These are phyloP conservation scores for Myrica gale DNA, from an alignment of 306 rosid species.

Conservation along the genomic window DNA sequence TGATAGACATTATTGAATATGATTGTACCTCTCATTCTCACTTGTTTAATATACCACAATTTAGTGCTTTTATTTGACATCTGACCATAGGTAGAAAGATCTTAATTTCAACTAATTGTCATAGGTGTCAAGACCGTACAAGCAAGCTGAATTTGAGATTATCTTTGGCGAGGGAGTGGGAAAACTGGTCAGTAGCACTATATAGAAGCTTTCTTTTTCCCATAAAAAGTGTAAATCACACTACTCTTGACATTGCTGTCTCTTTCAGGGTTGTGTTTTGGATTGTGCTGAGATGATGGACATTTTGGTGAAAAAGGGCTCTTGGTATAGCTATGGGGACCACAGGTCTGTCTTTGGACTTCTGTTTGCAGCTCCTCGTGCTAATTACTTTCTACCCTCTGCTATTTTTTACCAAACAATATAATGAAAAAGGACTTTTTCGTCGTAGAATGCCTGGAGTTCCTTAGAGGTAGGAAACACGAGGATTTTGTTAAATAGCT, in stretches of 20 bases:
- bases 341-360: constrained; percentile 59
- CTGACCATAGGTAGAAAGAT: constrained; percentile 10
- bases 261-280: constrained; percentile 87
- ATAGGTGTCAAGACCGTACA: constrained; percentile 98
- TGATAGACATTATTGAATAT: neutral
- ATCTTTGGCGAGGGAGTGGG: constrained; percentile 92
- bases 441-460: neutral
- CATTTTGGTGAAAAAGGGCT: constrained; percentile 75
- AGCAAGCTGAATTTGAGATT: constrained; percentile 92
- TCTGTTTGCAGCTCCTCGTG: constrained; percentile 21
- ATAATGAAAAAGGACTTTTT: neutral
- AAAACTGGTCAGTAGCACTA: constrained; percentile 60
- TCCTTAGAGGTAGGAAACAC: neutral
- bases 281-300: constrained; percentile 95
- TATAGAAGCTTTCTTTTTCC: constrained; percentile 3
- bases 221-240: constrained; percentile 6
- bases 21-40: neutral
- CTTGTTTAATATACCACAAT: neutral
- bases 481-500: neutral
- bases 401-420: too few species aligned
- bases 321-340: constrained; percentile 96
- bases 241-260: constrained; percentile 31
- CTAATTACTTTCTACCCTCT: constrained; percentile 6
- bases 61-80: constrained; percentile 20
- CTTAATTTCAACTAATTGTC: constrained; percentile 29